Evolutionary conservation across 345 rosid genomes (phyloP).

Genomic region (Barbarea vulgaris): DNA sequence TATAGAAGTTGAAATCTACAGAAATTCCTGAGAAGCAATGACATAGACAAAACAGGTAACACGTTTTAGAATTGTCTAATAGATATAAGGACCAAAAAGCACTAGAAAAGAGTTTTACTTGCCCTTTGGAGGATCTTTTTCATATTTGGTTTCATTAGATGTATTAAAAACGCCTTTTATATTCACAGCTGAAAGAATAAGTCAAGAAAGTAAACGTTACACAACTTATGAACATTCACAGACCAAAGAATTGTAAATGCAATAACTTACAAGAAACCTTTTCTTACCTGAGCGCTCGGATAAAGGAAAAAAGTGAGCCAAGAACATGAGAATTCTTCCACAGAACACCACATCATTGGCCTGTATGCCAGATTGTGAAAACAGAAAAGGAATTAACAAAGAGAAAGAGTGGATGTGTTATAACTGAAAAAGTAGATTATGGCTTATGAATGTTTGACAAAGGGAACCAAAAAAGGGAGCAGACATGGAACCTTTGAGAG

Average conservation of each 20-base stretch:
- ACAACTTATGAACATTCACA: slow-evolving; percentile 11
- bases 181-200: slow-evolving; percentile 82
- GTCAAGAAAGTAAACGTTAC: slow-evolving; percentile 22
- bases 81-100: slow-evolving; percentile 4
- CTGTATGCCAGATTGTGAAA: slow-evolving; percentile 49
- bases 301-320: slow-evolving; percentile 93
- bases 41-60: slow-evolving; percentile 22
- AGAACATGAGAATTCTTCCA: slow-evolving; percentile 94
- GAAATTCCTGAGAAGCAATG: slow-evolving; percentile 62
- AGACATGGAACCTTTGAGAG: slow-evolving; percentile 72
- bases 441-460: not conserved
- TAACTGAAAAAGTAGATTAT: slow-evolving; percentile 11
- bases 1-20: slow-evolving; percentile 95
- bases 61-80: slow-evolving; percentile 5
- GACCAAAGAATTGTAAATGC: not conserved
- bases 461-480: slow-evolving; percentile 12
- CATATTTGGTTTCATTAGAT: slow-evolving; percentile 93
- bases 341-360: slow-evolving; percentile 97
- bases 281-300: slow-evolving; percentile 92
- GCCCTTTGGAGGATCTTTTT: slow-evolving; percentile 90
- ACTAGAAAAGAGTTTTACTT: slow-evolving; percentile 25
- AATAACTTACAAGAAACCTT: slow-evolving; percentile 13
- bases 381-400: slow-evolving; percentile 9
- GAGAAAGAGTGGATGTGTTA: slow-evolving; percentile 13
- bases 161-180: slow-evolving; percentile 96